A percentile compares a stretch with the other conserved stretches of the same genome.
Conservation (phyloP, 495 filamentous ascomycete species). For the Annulohypoxylon moriforme region DNA sequence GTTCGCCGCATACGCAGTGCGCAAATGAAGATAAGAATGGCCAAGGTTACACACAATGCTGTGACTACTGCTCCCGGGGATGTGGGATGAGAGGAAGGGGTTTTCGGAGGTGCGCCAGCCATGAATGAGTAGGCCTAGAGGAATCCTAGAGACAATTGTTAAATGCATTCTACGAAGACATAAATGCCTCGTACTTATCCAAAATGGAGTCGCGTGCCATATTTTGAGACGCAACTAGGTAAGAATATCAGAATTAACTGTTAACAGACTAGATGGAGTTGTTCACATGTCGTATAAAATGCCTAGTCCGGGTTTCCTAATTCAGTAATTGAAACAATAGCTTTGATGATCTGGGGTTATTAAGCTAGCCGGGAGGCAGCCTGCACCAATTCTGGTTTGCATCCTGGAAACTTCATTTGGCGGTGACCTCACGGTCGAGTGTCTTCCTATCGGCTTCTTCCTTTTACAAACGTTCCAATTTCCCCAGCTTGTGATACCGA, state of each 20-base stretch:
- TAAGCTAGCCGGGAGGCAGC: constrained; percentile 1
- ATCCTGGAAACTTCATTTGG: constrained; percentile 2
- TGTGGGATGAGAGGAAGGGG: not conserved
- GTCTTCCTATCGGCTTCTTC: constrained; percentile 2
- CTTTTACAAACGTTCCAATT: constrained; percentile 7
- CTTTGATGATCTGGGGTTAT: not conserved
- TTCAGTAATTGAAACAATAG: constrained; percentile 5
- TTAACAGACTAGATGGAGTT: not conserved
- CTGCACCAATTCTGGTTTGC: not conserved
- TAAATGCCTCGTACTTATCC: not conserved
- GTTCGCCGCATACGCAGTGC: not conserved
- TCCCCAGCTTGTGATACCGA: not conserved
- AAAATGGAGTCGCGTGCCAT: not conserved
- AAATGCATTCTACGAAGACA: not conserved
- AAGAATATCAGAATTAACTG: not conserved
- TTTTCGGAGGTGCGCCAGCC: not conserved
- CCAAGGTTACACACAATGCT: not conserved
- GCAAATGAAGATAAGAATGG: not conserved
- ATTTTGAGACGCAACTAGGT: constrained; percentile 4
- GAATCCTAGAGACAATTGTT: not conserved
- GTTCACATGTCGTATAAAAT: not conserved
- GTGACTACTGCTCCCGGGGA: constrained; percentile 1
- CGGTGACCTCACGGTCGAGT: not conserved
- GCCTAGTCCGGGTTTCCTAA: not conserved
- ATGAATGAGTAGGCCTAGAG: not conserved